Evolutionary conservation across 306 rosid genomes (phyloP), one percentile per base, ranked within the genome.

Genomic region (Amphicarpaea edgeworthii): DNA sequence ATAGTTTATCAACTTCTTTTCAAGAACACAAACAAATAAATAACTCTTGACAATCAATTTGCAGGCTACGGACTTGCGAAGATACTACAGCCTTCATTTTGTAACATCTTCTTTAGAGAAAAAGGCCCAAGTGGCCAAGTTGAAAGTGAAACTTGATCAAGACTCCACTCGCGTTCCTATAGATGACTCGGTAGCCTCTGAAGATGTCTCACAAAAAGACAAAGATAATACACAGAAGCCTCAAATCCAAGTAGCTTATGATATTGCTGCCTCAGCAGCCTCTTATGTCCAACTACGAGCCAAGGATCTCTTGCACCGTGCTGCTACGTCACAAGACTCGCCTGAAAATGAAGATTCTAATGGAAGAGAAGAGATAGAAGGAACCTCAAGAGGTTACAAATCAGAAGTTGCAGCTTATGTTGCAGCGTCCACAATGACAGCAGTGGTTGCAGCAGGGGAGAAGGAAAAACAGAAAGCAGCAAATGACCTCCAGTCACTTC

Each of bases 341-440:
- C 32, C 66, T 75, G 81, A 82, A 53, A 34, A 24, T 7, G 51
- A 54, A 32, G 77, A 77, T 57, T 69, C 74, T 10, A n/a, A 54
- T 4, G 59, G 54, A 70, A 72, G 68, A 55, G 78, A 77, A 16
- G 89, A 82, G 17, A 82, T 78, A 68, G 91, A 84, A 55, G 77
- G 69, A 62, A 63, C 76, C 43, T 60, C 91, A 9, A 79, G 84
- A 14, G 83, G 16, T 32, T 86, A 81, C 54, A 90, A 87, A 17
- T 86, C 96, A 12, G 96, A 91, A 87, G 96, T 88, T 17, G 98
- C 98, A 3, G 96, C 90, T 69, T 90, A 79, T 60, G 84, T 93
- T 63, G 91, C 95, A 8, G 95, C 98, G 1, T 90, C 98, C 58
- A 89, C 97, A n/a, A 89, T 93, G 98, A 93, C 98, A 10, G 82